Evolutionary conservation across 371 early-diverging fungal genomes (phyloP).

Genomic region (Sporodiniella umbellata): DNA sequence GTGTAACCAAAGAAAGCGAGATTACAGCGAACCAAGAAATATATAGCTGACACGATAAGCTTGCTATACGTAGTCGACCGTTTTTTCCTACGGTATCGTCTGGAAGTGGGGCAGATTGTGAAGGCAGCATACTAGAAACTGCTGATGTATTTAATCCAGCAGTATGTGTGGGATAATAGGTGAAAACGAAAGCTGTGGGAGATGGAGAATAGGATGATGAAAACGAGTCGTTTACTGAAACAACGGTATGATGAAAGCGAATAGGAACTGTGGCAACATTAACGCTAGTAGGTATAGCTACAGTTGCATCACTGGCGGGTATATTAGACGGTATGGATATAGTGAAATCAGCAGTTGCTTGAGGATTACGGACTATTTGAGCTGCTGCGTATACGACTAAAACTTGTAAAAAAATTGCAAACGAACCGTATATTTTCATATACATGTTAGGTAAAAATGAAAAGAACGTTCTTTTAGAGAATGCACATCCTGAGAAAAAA

Average conservation of each 20-base stretch:
- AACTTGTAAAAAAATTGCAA: not conserved
- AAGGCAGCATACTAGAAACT: slow-evolving; percentile 29
- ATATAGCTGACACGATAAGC: slow-evolving; percentile 5
- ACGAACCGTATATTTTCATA: not conserved
- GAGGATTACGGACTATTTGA: not conserved
- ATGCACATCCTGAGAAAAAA: too few species aligned
- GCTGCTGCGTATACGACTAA: not conserved
- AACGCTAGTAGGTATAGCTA: not conserved
- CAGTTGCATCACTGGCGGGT: not conserved
- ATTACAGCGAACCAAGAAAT: too few species aligned
- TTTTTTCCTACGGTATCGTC: slow-evolving; percentile 45
- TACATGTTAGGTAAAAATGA: too few species aligned
- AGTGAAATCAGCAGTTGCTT: not conserved
- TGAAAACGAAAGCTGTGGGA: slow-evolving; percentile 29
- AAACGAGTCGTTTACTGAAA: not conserved
- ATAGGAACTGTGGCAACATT: not conserved
- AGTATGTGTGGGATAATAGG: slow-evolving; percentile 21
- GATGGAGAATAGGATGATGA: slow-evolving; percentile 13
- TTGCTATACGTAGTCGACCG: slow-evolving; percentile 36
- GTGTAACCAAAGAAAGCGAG: too few species aligned
- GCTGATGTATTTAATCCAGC: slow-evolving; percentile 19
- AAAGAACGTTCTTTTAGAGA: too few species aligned
- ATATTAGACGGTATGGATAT: not conserved
- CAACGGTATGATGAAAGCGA: not conserved
- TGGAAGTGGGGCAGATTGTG: slow-evolving; percentile 40